Base-by-base conservation (phyloP, 2,329 filamentous ascomycete genomes). In the Chaetomiaceae sp. region DNA sequence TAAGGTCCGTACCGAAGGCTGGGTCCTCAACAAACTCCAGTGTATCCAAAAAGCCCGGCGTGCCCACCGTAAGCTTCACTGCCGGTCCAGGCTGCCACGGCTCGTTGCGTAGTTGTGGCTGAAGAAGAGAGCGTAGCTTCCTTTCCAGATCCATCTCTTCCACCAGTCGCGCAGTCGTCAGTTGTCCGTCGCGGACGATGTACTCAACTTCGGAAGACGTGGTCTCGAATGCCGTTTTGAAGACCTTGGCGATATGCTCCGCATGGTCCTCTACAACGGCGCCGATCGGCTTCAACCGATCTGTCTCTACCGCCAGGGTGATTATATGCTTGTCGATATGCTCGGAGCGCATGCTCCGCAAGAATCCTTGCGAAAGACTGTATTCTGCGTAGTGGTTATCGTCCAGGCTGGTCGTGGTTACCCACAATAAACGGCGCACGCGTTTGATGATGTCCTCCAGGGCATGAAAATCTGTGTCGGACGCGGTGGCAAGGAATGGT, bases 11-110 rank as follows among this genome's bases (percentile, higher is more conserved):
- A 14, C 14, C 33, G 19, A 8, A 50, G 42, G 32, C 40, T 24
- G 27, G 50, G 51, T 42, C 60, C 51, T 39, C 41, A 34, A 42
- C 42, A 30, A 49, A 59, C 9, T 10, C 17, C 26, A 45, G 49
- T 5, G 43, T 29, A 26, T 51, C 54, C 2, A 51, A 32, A 10
- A 15, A 38, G 4, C 47, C 46, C 15, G 41, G 26, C 6, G 32
- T 45, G 6, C 39, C 36, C 3, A 51, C 35, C 8, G 20, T 39
- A 17, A 46, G 38, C 14, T 34, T 32, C 11, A 45, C 2, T 3
- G 39, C 29, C 30, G 19, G 19, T 11, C 10, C 20, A 12, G 14
- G 18, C 5, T 19, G 8, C 39, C 39, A 34, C 11, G 29, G 18
- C 15, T 11, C 18, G 10, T 24, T 30, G 2, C 12, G 18, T 12